A percentile compares a stretch with the other conserved stretches of the same genome.
phyloP scores from a whole-genome alignment of 441 rosid genomes.

The Lepidium campestre region DNA sequence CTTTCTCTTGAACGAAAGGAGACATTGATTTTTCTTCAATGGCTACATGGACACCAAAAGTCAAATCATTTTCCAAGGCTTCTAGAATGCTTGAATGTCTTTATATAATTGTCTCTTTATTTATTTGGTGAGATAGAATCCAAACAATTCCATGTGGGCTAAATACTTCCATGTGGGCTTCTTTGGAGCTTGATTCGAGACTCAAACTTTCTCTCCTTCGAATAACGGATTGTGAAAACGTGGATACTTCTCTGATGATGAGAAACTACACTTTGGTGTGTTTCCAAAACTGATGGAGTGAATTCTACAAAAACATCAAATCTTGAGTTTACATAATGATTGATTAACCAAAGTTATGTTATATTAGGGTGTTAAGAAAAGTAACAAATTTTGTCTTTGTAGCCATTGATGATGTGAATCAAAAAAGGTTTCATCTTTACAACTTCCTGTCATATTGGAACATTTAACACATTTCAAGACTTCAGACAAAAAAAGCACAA shows the following conservation, averaged over 20 bases:
- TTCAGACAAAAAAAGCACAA: not conserved
- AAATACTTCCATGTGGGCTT: too few species aligned
- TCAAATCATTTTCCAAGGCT: too few species aligned
- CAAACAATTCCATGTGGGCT: too few species aligned
- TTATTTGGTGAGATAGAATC: too few species aligned
- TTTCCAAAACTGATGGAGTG: conserved; percentile 67
- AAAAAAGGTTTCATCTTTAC: conserved; percentile 68
- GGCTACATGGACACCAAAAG: too few species aligned
- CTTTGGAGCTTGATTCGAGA: too few species aligned
- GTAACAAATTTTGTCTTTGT: conserved; percentile 62
- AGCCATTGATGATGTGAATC: conserved; percentile 67
- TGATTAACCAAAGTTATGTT: not conserved
- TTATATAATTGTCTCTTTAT: too few species aligned
- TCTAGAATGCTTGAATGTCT: too few species aligned
- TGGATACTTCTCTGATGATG: conserved; percentile 43
- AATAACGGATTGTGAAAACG: conserved; percentile 29
- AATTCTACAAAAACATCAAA: conserved; percentile 40
- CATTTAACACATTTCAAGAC: not conserved
- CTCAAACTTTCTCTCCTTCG: conserved; percentile 26
- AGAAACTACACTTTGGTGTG: conserved; percentile 42
- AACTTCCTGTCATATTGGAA: conserved; percentile 47
- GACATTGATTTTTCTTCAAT: too few species aligned
- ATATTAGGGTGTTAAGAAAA: not conserved
- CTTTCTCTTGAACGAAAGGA: too few species aligned
- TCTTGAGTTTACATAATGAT: not conserved